Evolutionary conservation across 2,329 filamentous ascomycete species (phyloP).

Genomic region (Tolypocladium amazonense): DNA sequence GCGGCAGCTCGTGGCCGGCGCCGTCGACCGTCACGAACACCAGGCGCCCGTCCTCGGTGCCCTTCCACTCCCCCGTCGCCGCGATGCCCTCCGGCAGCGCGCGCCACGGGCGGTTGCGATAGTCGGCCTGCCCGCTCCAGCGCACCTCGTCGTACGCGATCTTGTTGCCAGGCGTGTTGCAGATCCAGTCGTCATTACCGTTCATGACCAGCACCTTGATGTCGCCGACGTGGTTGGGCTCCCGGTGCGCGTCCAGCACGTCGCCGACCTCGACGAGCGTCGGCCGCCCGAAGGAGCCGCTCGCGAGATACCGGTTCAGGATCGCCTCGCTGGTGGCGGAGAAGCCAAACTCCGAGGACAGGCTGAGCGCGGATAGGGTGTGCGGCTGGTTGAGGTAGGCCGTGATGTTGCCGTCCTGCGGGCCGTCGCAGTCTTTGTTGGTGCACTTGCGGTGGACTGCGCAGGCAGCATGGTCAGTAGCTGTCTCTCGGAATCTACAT

Average conservation of each 20-base stretch:
- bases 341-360: background rate
- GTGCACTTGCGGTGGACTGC: background rate
- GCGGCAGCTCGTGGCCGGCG: slow-evolving; percentile 28
- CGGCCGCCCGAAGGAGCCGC: background rate
- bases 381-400: background rate
- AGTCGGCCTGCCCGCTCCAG: slow-evolving; percentile 31
- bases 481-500: background rate
- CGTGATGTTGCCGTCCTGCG: background rate
- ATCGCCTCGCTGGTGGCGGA: background rate
- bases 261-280: background rate
- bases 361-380: background rate
- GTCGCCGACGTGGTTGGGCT: background rate
- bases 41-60: slow-evolving; percentile 3
- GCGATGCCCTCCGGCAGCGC: background rate
- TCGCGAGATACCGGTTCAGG: background rate
- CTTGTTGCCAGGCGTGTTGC: slow-evolving; percentile 12
- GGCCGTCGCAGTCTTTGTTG: background rate
- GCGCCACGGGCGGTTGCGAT: slow-evolving; percentile 18
- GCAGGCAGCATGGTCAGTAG: background rate
- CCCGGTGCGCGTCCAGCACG: slow-evolving; percentile 1
- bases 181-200: slow-evolving; percentile 8
- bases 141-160: slow-evolving; percentile 26
- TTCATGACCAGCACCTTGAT: slow-evolving; percentile 1
- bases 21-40: slow-evolving; percentile 19
- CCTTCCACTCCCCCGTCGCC: slow-evolving; percentile 6